Conservation (phyloP, 108 stramenopile genomes). For the Aurantiochytrium sp. region DNA sequence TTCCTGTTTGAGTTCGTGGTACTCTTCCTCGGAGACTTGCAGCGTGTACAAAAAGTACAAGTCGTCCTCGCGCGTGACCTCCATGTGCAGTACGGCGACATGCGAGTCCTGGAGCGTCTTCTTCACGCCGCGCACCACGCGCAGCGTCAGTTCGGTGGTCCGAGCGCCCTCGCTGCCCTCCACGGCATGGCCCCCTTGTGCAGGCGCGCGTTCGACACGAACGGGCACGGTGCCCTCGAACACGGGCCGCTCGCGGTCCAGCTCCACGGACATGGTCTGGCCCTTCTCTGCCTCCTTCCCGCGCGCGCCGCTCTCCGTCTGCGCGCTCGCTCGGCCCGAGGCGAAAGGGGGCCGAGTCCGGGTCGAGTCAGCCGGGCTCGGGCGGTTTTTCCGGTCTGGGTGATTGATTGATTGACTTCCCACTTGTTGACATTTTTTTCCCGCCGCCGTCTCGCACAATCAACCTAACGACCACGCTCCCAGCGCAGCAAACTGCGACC, state of each 20-base stretch:
- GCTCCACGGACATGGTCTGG: not conserved
- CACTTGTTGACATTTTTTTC: no score
- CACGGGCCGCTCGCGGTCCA: slow-evolving; percentile 6
- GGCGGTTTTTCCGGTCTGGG: no score
- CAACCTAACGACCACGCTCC: no score
- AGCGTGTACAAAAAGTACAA: slow-evolving; percentile 51
- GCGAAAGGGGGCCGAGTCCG: no score
- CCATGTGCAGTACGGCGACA: slow-evolving; percentile 39
- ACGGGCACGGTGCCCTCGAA: not conserved
- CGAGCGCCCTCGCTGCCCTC: not conserved
- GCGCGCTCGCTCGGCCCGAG: no score
- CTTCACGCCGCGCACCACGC: not conserved
- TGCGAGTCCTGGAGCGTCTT: not conserved
- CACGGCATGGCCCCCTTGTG: not conserved
- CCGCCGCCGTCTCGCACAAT: no score
- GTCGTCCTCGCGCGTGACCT: slow-evolving; percentile 44
- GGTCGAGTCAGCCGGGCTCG: no score
- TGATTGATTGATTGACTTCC: no score
- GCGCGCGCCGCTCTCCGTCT: no score
- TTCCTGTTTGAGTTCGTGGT: slow-evolving; percentile 43
- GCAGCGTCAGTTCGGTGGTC: not conserved
- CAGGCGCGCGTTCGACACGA: not conserved
- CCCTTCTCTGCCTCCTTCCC: no score
- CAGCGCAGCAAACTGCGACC: no score
- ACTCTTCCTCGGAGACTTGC: slow-evolving; percentile 49